Conservation (phyloP, 305 asterid species). For the Solanum hybrid region DNA sequence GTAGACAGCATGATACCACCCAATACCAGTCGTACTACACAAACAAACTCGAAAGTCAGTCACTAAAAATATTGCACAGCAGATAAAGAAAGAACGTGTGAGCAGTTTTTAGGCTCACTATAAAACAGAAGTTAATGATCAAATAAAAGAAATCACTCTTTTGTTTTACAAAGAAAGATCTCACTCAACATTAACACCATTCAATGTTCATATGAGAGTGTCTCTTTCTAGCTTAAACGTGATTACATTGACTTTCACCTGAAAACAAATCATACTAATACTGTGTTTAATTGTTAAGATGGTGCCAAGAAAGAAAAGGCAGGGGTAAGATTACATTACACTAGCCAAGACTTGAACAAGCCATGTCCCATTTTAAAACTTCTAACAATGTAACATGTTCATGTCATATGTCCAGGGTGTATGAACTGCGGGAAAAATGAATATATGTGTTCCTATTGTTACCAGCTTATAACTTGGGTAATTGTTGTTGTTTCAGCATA, state of each 20-base stretch:
- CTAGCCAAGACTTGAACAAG: not conserved
- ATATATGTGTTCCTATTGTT: not conserved
- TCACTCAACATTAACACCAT: not conserved
- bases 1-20: constrained; percentile 62
- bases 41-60: constrained; percentile 17
- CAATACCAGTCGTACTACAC: constrained; percentile 74
- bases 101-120: not conserved
- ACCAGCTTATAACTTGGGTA: not conserved
- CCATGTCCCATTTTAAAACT: not conserved
- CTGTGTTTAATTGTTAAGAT: not conserved
- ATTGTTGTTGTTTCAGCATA: not conserved
- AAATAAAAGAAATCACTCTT: not conserved
- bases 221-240: not conserved
- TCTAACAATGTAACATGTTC: not conserved
- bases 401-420: not conserved
- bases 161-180: not conserved
- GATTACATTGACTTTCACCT: not conserved
- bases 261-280: not conserved
- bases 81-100: not conserved
- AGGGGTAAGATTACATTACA: not conserved
- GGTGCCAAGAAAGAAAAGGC: not conserved
- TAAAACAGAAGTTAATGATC: not conserved
- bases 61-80: not conserved
- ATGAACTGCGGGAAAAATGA: not conserved
- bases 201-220: not conserved